phyloP scores from a whole-genome alignment of 1,139 yeast genomes.

The Lodderomyces metapsilosis region DNA sequence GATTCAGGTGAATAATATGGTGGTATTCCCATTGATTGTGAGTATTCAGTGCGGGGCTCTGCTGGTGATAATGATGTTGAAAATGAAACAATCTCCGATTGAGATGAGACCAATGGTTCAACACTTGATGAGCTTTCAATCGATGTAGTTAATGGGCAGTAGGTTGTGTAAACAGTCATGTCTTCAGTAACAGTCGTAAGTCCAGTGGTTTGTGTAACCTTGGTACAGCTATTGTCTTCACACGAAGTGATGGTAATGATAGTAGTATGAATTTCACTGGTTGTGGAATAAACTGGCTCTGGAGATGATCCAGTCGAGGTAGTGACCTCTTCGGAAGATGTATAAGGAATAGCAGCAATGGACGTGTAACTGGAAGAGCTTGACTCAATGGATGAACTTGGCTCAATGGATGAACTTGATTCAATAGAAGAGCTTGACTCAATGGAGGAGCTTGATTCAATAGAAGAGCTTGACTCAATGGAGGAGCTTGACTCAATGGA shows the following conservation, averaged over 20 bases:
- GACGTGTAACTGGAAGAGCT: constrained; percentile 3
- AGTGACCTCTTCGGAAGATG: constrained; percentile 6
- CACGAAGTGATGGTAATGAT: constrained; percentile 1
- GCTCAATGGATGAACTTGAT: background rate
- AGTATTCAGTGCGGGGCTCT: background rate
- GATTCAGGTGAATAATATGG: background rate
- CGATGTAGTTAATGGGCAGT: constrained; percentile 38
- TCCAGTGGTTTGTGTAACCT: constrained; percentile 17
- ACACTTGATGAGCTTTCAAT: constrained; percentile 25
- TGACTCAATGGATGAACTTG: constrained; percentile 1
- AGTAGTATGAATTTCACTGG: constrained; percentile 12
- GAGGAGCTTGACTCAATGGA: too few species aligned
- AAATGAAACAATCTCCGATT: background rate
- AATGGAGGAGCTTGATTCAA: background rate
- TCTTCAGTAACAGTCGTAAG: constrained; percentile 26
- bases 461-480: background rate
- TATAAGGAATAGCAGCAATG: constrained; percentile 10
- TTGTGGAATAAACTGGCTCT: background rate
- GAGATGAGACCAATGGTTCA: constrained; percentile 11
- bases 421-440: background rate
- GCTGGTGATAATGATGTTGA: constrained; percentile 1
- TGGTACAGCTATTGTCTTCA: background rate
- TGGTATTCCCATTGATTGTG: background rate
- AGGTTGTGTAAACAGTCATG: constrained; percentile 24
- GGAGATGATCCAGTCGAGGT: constrained; percentile 1